phyloP scores from a whole-genome alignment of 106 monocot genomes.

The Cymbidium sinense region DNA sequence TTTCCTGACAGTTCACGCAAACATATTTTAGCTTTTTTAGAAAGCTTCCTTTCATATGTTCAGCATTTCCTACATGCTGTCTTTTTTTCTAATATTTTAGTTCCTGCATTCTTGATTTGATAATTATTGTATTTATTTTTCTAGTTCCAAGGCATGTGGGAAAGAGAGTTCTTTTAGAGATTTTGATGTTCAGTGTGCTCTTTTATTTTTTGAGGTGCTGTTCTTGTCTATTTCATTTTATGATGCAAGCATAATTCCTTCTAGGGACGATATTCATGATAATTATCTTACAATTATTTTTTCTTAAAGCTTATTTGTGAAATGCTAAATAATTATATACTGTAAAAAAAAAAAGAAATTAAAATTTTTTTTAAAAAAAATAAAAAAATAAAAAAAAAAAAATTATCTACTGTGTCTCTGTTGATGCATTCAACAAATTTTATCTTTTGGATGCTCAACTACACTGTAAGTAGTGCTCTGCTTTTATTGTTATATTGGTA shows the following conservation, averaged over 20 bases:
- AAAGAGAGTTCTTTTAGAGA: not conserved
- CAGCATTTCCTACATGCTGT: not conserved
- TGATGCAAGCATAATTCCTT: not conserved
- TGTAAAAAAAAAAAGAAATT: too few relatives aligned
- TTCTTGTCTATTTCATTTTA: not conserved
- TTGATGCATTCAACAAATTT: not conserved
- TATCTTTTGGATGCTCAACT: not conserved
- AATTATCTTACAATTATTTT: not conserved
- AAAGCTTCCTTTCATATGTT: not conserved
- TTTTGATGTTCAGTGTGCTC: not conserved
- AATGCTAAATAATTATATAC: not conserved
- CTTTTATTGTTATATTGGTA: not conserved
- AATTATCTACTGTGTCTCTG: not conserved
- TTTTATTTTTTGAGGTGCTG: not conserved
- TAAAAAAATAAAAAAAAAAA: too few relatives aligned
- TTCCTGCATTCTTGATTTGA: slow-evolving; percentile 1
- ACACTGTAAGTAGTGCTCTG: not conserved
- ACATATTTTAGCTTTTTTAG: not conserved
- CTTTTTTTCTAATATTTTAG: not conserved
- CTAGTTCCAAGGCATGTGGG: not conserved
- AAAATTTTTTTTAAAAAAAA: too few relatives aligned
- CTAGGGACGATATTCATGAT: not conserved
- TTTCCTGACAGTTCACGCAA: not conserved
- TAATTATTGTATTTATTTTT: not conserved
- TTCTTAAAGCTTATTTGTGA: not conserved